A percentile compares a stretch with the other conserved stretches of the same genome.
Conservation (phyloP, 2,329 filamentous ascomycete genomes). For the Proliferodiscus dingleyae region DNA sequence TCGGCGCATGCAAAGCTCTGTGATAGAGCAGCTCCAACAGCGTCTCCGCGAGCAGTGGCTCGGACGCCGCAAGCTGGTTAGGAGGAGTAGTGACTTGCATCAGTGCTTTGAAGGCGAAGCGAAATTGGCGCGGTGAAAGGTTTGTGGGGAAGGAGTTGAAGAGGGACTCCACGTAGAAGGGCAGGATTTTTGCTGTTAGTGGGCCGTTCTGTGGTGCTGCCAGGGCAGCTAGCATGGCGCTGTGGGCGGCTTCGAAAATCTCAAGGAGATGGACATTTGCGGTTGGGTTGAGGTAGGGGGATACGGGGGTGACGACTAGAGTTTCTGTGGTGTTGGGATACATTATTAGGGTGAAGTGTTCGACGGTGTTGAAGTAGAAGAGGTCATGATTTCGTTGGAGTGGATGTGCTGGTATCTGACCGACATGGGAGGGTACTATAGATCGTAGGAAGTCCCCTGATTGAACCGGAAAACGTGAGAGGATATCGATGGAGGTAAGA, state of each 20-base stretch:
- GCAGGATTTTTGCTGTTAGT: constrained; percentile 56
- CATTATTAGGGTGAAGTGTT: constrained; percentile 61
- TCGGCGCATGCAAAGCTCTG: constrained; percentile 51
- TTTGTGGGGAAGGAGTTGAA: constrained; percentile 63
- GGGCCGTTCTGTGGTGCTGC: constrained; percentile 59
- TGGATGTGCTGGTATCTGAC: constrained; percentile 57
- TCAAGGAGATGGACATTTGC: constrained; percentile 45
- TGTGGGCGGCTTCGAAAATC: constrained; percentile 69
- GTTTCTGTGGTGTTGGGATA: constrained; percentile 52
- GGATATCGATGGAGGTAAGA: constrained; percentile 63
- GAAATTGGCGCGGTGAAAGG: constrained; percentile 63
- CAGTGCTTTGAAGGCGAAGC: constrained; percentile 64
- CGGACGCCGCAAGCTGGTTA: constrained; percentile 52
- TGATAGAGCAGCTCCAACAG: constrained; percentile 61
- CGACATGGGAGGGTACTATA: constrained; percentile 32
- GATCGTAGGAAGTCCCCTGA: constrained; percentile 51
- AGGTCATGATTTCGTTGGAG: constrained; percentile 62
- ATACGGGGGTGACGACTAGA: constrained; percentile 55
- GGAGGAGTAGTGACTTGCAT: constrained; percentile 63
- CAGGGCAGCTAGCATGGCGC: constrained; percentile 63
- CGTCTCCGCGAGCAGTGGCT: constrained; percentile 59
- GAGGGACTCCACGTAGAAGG: constrained; percentile 63
- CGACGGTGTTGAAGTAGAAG: constrained; percentile 68
- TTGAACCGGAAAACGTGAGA: constrained; percentile 55
- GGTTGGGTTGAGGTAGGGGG: constrained; percentile 56